These are phyloP conservation scores for Aciculosporium take DNA, from an alignment of 2,329 filamentous ascomycete genomes.

Conservation along the genomic window DNA sequence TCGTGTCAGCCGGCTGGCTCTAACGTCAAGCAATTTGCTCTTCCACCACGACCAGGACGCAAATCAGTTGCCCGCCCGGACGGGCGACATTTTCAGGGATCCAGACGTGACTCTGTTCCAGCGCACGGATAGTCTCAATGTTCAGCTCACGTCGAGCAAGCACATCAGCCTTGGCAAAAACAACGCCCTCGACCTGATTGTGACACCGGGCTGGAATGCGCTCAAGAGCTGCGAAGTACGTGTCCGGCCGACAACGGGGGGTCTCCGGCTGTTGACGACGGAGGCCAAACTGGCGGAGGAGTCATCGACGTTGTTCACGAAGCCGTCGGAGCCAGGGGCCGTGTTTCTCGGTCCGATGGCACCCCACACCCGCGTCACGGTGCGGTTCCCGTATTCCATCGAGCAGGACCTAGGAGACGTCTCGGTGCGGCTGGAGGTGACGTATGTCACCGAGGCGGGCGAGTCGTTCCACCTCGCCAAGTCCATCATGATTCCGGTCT, in stretches of 20 bases:
- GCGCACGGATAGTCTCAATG: conserved; percentile 51
- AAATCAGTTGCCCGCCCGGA: conserved; percentile 30
- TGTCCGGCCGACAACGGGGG: conserved; percentile 50
- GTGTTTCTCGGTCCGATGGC: conserved; percentile 36
- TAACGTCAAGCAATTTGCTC: conserved; percentile 48
- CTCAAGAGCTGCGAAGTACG: conserved; percentile 44
- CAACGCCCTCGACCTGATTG: conserved; percentile 59
- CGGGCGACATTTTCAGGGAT: conserved; percentile 38
- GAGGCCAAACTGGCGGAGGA: conserved; percentile 38
- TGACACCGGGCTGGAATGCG: conserved; percentile 63
- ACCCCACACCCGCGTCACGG: conserved; percentile 31
- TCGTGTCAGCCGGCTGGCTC: conserved; percentile 55
- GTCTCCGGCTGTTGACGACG: conserved; percentile 46
- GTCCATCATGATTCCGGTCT: conserved; percentile 52
- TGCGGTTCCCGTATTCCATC: conserved; percentile 69
- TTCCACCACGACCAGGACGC: conserved; percentile 51
- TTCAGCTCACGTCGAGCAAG: conserved; percentile 50
- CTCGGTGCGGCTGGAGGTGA: conserved; percentile 59
- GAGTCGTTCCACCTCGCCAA: conserved; percentile 24
- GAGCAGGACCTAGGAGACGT: conserved; percentile 63
- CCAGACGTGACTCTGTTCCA: conserved; percentile 62
- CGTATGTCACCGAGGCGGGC: conserved; percentile 54
- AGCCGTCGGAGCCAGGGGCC: conserved; percentile 37
- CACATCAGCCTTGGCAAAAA: conserved; percentile 67
- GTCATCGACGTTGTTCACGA: conserved; percentile 28